phyloP scores from a whole-genome alignment of 2,329 filamentous ascomycete species.

The Coniochaeta sp. region DNA sequence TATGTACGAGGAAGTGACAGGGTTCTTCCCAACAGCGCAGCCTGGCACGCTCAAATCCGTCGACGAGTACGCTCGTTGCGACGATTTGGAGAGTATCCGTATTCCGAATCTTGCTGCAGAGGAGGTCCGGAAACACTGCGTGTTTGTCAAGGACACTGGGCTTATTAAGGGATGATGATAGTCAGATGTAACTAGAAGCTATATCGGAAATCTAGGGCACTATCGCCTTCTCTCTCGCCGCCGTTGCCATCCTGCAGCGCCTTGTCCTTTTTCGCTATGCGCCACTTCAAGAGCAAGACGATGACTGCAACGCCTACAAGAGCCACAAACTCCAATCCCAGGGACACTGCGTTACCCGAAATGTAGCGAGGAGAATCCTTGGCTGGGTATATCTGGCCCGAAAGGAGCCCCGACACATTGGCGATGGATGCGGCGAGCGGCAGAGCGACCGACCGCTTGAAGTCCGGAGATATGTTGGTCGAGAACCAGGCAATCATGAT shows the following conservation, averaged over 20 bases:
- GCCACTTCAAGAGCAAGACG: neutral
- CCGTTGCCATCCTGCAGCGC: neutral
- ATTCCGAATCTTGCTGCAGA: too few relatives aligned
- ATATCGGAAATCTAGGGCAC: neutral
- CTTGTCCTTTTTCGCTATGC: neutral
- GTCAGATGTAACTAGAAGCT: too few relatives aligned
- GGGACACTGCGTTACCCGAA: neutral
- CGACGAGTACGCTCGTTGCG: too few relatives aligned
- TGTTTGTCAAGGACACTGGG: too few relatives aligned
- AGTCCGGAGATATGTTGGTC: slow-evolving; percentile 9
- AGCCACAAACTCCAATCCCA: neutral
- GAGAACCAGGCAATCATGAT: slow-evolving; percentile 11
- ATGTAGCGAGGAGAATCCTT: neutral
- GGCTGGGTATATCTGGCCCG: slow-evolving; percentile 6
- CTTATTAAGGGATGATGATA: too few relatives aligned
- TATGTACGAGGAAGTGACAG: too few relatives aligned
- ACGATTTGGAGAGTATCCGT: too few relatives aligned
- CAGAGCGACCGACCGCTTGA: slow-evolving; percentile 9
- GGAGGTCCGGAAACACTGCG: too few relatives aligned
- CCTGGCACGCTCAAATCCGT: too few relatives aligned
- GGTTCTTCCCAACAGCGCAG: too few relatives aligned
- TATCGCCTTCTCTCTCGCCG: neutral
- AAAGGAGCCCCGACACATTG: slow-evolving; percentile 7
- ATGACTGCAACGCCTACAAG: neutral
- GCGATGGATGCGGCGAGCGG: slow-evolving; percentile 10